These are phyloP conservation scores for Fraxinus xanthoxyloides DNA, from an alignment of 305 asterid genomes.

Conservation along the genomic window DNA sequence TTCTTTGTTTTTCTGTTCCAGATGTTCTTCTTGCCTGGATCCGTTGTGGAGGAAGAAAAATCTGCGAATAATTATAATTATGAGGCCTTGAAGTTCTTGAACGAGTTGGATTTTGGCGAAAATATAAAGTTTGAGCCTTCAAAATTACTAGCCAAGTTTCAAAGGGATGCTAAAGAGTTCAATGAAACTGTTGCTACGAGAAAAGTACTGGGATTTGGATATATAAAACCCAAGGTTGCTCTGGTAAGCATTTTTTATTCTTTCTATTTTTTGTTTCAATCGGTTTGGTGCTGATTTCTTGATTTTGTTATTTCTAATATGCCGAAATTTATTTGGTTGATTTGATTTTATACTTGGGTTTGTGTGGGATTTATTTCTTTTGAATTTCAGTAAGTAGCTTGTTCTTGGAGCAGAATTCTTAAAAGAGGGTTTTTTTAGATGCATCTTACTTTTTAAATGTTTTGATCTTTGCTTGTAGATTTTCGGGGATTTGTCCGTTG, in stretches of 20 bases:
- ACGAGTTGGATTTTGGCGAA: slow-evolving; percentile 79
- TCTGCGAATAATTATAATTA: slow-evolving; percentile 30
- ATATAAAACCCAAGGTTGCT: slow-evolving; percentile 79
- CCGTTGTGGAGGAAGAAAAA: slow-evolving; percentile 45
- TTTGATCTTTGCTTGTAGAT: slow-evolving; percentile 46
- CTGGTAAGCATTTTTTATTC: slow-evolving; percentile 48
- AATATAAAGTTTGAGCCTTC: slow-evolving; percentile 67
- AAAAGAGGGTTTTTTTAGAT: neutral
- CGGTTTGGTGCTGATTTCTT: slow-evolving; percentile 12
- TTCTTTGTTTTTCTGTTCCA: slow-evolving; percentile 72
- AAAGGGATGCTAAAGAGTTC: slow-evolving; percentile 33
- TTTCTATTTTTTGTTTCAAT: neutral
- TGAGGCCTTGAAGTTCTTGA: slow-evolving; percentile 52
- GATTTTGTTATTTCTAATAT: neutral
- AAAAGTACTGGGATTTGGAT: slow-evolving; percentile 60
- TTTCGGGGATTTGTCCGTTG: slow-evolving; percentile 68
- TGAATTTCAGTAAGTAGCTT: neutral
- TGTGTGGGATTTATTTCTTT: neutral
- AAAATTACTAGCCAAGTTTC: slow-evolving; percentile 54
- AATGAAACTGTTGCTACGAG: slow-evolving; percentile 51
- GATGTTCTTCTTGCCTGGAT: slow-evolving; percentile 75
- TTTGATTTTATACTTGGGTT: slow-evolving; percentile 8
- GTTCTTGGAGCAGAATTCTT: slow-evolving; percentile 12
- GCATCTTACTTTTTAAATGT: slow-evolving; percentile 4
- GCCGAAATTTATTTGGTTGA: slow-evolving; percentile 3